Conservation (phyloP, 1,284 basidiomycete species). For the Cerioporus squamosus region DNA sequence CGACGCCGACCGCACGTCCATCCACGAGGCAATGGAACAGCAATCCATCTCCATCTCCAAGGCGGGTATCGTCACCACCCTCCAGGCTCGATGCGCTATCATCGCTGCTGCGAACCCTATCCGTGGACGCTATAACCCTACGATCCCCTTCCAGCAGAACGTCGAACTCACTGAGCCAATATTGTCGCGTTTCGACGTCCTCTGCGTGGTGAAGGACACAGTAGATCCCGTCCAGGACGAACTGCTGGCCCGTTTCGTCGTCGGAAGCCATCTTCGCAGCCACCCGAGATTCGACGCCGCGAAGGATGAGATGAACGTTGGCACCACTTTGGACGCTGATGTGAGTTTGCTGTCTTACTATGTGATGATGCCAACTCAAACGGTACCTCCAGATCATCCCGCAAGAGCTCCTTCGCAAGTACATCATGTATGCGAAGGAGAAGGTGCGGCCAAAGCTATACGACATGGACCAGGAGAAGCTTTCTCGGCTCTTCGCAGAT, state of each 20-base stretch:
- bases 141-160: conserved; percentile 97
- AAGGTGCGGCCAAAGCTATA: conserved; percentile 91
- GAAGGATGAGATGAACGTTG: conserved; percentile 87
- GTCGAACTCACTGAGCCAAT: conserved; percentile 99
- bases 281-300: conserved; percentile 92
- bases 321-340: conserved; percentile 89
- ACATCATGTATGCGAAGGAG: conserved; percentile 99
- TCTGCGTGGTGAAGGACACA: conserved; percentile 98
- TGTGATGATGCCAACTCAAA: too few species aligned
- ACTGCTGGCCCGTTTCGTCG: conserved; percentile 95
- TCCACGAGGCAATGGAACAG: conserved; percentile 99
- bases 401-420: conserved; percentile 96
- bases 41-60: conserved; percentile 99
- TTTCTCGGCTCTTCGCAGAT: conserved; percentile 95
- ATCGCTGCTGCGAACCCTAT: conserved; percentile 98
- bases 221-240: conserved; percentile 98
- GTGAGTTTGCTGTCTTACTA: conserved; percentile 50
- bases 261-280: conserved; percentile 92
- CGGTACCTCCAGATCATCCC: conserved; percentile 77
- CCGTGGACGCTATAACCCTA: conserved; percentile 95
- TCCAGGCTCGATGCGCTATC: conserved; percentile 97
- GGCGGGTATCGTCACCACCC: conserved; percentile 95
- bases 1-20: conserved; percentile 95
- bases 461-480: conserved; percentile 95
- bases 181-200: conserved; percentile 96